These are phyloP conservation scores for Colletotrichum plurivorum DNA, from an alignment of 2,329 filamentous ascomycete genomes.

Conservation along the genomic window DNA sequence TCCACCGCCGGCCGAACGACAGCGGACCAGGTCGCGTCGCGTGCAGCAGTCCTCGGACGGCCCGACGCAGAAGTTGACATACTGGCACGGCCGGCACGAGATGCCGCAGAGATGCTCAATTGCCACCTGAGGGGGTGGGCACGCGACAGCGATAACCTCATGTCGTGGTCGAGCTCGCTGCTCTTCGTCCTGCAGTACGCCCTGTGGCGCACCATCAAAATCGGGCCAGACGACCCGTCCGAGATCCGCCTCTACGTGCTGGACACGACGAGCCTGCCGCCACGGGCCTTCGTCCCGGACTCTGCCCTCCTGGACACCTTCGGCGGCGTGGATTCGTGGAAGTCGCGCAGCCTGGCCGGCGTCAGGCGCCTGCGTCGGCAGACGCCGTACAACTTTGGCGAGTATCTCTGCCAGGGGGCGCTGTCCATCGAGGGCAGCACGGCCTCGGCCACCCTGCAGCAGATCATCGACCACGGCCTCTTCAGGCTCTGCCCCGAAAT, in stretches of 20 bases:
- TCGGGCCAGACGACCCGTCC: neutral
- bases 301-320: neutral
- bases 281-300: neutral
- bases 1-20: slow-evolving; percentile 7
- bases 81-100: neutral
- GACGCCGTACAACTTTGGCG: slow-evolving; percentile 14
- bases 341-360: neutral
- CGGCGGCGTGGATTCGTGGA: neutral
- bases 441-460: neutral
- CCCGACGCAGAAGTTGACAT: neutral
- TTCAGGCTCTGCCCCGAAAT: slow-evolving; percentile 15
- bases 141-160: slow-evolving; percentile 10
- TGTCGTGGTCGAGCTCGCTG: slow-evolving; percentile 22
- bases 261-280: neutral
- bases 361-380: neutral
- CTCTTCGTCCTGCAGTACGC: neutral
- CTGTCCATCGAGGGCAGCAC: slow-evolving; percentile 2
- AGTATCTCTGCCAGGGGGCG: slow-evolving; percentile 17
- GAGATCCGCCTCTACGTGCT: slow-evolving; percentile 7
- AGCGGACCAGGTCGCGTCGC: neutral
- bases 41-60: neutral
- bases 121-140: slow-evolving; percentile 10
- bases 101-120: slow-evolving; percentile 23
- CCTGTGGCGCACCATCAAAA: slow-evolving; percentile 4
- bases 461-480: neutral